A percentile compares a stretch with the other conserved stretches of the same genome.
phyloP scores from a whole-genome alignment of 106 monocot genomes.

The Allium fistulosum region DNA sequence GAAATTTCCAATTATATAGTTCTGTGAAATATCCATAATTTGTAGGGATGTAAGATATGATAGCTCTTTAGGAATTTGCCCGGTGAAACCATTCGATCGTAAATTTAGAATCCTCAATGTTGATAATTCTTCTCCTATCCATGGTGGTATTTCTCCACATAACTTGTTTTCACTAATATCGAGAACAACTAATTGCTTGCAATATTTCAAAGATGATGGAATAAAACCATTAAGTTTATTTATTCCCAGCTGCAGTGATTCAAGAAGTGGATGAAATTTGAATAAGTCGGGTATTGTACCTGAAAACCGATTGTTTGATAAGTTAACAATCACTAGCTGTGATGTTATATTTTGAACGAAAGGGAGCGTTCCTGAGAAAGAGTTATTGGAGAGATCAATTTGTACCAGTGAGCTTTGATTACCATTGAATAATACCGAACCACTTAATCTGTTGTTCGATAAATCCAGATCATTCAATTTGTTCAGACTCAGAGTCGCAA shows the following conservation, averaged over 20 bases:
- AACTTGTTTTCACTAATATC: constrained; percentile 10
- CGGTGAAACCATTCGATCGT: constrained; percentile 4
- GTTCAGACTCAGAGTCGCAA: too few relatives aligned
- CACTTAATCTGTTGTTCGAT: too few relatives aligned
- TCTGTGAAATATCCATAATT: constrained; percentile 6
- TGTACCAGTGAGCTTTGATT: background rate
- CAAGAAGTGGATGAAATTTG: background rate
- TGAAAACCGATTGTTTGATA: constrained; percentile 9
- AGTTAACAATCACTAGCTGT: background rate
- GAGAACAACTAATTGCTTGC: background rate
- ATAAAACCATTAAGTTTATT: constrained; percentile 3
- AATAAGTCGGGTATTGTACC: constrained; percentile 4
- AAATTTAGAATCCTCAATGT: background rate
- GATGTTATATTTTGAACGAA: background rate
- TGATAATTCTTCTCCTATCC: constrained; percentile 1
- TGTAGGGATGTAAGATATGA: constrained; percentile 8
- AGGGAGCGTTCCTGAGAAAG: background rate
- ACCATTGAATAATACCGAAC: background rate
- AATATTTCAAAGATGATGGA: constrained; percentile 7
- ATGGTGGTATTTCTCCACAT: background rate
- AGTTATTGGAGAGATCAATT: too few relatives aligned
- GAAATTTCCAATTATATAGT: background rate
- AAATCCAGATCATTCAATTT: too few relatives aligned
- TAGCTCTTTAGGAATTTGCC: background rate
- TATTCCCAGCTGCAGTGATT: background rate